These are phyloP conservation scores for Phytophthora ramorum DNA, from an alignment of 352 stramenopile species.

Conservation along the genomic window DNA sequence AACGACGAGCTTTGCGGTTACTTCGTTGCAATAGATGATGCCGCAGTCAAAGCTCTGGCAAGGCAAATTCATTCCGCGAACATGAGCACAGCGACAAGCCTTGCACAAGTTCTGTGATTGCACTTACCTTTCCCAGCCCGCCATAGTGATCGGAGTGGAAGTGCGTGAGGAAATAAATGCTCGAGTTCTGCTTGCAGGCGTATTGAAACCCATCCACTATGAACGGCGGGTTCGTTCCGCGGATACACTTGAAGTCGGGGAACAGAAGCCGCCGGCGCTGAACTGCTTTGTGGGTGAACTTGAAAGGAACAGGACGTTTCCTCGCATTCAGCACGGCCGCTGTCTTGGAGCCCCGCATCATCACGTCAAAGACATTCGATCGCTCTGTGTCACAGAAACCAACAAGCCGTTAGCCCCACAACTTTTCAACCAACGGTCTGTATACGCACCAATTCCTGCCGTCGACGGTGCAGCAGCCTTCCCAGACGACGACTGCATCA, in stretches of 20 bases:
- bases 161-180: conserved; percentile 96
- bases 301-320: conserved; percentile 39
- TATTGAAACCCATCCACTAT: conserved; percentile 91
- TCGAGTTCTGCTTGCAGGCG: conserved; percentile 74
- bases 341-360: conserved; percentile 85
- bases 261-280: conserved; percentile 42
- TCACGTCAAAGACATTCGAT: conserved; percentile 81
- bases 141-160: conserved; percentile 98
- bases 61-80: neutral
- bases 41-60: conserved; percentile 86
- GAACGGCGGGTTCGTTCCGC: conserved; percentile 77
- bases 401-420: neutral
- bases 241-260: conserved; percentile 84
- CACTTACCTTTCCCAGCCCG: conserved; percentile 80
- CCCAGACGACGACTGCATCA: conserved; percentile 57
- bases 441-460: conserved; percentile 22
- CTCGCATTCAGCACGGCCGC: conserved; percentile 48
- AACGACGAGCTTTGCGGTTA: conserved; percentile 92
- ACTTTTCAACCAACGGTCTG: neutral
- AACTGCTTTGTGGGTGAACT: conserved; percentile 33
- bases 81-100: neutral
- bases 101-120: neutral
- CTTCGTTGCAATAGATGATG: conserved; percentile 96
- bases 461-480: conserved; percentile 4
- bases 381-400: conserved; percentile 25